These are phyloP conservation scores for Blechomonas ayalai DNA, from an alignment of 208 protist genomes.

Conservation along the genomic window DNA sequence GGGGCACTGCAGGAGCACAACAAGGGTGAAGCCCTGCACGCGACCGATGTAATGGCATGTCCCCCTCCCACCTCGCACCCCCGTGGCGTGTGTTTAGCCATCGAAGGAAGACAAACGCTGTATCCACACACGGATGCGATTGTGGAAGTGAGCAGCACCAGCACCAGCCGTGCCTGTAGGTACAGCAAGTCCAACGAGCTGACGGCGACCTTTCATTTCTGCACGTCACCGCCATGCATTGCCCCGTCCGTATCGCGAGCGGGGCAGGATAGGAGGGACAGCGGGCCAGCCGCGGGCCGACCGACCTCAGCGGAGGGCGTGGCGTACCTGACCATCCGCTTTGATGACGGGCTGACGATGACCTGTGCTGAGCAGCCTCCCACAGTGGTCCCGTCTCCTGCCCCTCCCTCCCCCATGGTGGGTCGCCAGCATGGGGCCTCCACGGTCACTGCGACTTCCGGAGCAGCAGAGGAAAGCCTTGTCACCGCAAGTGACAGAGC, in stretches of 20 bases:
- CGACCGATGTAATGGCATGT: too few species aligned
- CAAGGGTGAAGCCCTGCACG: too few species aligned
- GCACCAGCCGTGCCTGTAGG: slow-evolving; percentile 42
- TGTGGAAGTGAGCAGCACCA: slow-evolving; percentile 62
- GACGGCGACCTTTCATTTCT: slow-evolving; percentile 53
- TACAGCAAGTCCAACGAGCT: slow-evolving; percentile 66
- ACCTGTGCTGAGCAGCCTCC: slow-evolving; percentile 27
- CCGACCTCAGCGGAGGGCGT: slow-evolving; percentile 5
- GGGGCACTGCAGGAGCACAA: not conserved
- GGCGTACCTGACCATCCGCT: slow-evolving; percentile 36
- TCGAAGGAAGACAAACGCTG: slow-evolving; percentile 33
- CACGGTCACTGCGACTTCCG: too few species aligned
- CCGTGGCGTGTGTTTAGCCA: slow-evolving; percentile 9
- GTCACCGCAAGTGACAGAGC: too few species aligned
- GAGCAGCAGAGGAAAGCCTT: too few species aligned
- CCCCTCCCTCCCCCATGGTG: not conserved
- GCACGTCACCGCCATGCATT: slow-evolving; percentile 13
- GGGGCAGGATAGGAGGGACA: not conserved
- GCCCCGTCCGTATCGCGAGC: not conserved
- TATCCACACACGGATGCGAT: slow-evolving; percentile 52
- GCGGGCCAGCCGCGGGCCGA: not conserved
- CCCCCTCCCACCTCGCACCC: not conserved
- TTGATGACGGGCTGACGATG: slow-evolving; percentile 65
- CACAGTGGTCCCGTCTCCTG: not conserved
- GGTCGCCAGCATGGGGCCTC: too few species aligned